These are phyloP conservation scores for Aphanoascus verrucosus DNA, from an alignment of 2,329 filamentous ascomycete species.

Conservation along the genomic window DNA sequence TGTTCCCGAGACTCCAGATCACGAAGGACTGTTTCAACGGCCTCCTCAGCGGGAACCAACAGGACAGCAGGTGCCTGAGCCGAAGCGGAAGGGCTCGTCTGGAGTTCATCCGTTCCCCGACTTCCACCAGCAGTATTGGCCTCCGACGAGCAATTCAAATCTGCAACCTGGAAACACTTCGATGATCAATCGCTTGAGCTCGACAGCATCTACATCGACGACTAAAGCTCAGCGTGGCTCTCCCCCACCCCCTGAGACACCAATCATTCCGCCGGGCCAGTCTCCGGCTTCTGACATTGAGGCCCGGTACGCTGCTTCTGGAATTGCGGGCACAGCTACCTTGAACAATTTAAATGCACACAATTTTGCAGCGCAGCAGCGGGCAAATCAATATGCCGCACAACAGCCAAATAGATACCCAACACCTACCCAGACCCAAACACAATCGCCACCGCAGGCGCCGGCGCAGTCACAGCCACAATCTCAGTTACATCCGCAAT, in stretches of 20 bases:
- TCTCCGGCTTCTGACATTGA: constrained; percentile 75
- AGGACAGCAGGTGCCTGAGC: constrained; percentile 16
- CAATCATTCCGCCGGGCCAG: constrained; percentile 60
- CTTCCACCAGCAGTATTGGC: constrained; percentile 54
- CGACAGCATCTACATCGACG: constrained; percentile 85
- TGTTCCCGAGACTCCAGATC: constrained; percentile 63
- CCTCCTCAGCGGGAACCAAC: constrained; percentile 36
- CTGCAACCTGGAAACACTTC: constrained; percentile 41
- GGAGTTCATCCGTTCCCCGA: constrained; percentile 39
- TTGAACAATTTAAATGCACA: constrained; percentile 63
- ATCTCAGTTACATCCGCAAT: constrained; percentile 36
- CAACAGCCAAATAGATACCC: constrained; percentile 31
- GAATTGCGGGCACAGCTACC: constrained; percentile 76
- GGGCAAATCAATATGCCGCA: constrained; percentile 64
- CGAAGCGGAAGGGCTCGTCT: constrained; percentile 16
- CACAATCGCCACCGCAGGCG: constrained; percentile 46
- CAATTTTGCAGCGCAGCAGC: constrained; percentile 69
- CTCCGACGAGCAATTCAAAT: constrained; percentile 31
- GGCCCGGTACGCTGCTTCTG: constrained; percentile 79
- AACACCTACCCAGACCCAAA: constrained; percentile 18
- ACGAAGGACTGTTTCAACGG: constrained; percentile 69
- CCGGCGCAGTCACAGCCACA: constrained; percentile 33
- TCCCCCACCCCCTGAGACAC: constrained; percentile 88
- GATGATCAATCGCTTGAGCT: constrained; percentile 54
- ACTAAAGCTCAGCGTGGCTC: constrained; percentile 86